A percentile compares a stretch with the other conserved stretches of the same genome.
phyloP scores from a whole-genome alignment of 2,329 filamentous ascomycete species.

The Thelonectria rubi region DNA sequence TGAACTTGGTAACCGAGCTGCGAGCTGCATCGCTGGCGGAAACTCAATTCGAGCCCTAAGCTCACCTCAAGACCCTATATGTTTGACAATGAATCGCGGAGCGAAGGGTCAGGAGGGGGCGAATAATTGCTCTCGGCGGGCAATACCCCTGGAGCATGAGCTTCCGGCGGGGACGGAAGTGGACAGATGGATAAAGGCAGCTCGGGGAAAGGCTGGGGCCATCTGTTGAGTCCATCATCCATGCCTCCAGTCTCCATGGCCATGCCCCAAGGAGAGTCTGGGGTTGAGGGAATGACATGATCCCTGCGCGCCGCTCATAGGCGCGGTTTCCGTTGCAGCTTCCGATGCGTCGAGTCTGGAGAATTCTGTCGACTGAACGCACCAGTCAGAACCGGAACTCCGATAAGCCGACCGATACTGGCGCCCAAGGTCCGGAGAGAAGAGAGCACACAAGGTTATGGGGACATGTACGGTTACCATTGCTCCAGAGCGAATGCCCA shows the following conservation, averaged over 20 bases:
- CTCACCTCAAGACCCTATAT: background rate
- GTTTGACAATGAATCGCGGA: background rate
- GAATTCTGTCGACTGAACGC: slow-evolving; percentile 1
- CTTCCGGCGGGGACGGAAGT: slow-evolving; percentile 16
- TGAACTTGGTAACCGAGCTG: background rate
- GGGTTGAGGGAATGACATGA: slow-evolving; percentile 22
- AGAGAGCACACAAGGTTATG: background rate
- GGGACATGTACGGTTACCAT: background rate
- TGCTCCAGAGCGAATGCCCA: background rate
- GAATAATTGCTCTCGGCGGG: background rate
- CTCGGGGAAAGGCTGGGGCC: slow-evolving; percentile 19
- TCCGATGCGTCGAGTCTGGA: slow-evolving; percentile 13
- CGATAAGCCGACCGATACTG: slow-evolving; percentile 8
- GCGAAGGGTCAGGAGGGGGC: background rate
- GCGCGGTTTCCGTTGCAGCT: slow-evolving; percentile 24
- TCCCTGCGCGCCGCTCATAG: slow-evolving; percentile 21
- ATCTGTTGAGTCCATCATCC: background rate
- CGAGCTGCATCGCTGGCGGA: background rate
- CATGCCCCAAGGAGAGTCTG: slow-evolving; percentile 19
- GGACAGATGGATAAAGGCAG: slow-evolving; percentile 22
- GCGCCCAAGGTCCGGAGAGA: background rate
- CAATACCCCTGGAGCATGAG: background rate
- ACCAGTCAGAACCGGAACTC: slow-evolving; percentile 17
- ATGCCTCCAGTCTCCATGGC: slow-evolving; percentile 6
- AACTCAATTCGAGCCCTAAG: background rate